Conservation (phyloP, 306 rosid species). For the Boehmeria nivea region DNA sequence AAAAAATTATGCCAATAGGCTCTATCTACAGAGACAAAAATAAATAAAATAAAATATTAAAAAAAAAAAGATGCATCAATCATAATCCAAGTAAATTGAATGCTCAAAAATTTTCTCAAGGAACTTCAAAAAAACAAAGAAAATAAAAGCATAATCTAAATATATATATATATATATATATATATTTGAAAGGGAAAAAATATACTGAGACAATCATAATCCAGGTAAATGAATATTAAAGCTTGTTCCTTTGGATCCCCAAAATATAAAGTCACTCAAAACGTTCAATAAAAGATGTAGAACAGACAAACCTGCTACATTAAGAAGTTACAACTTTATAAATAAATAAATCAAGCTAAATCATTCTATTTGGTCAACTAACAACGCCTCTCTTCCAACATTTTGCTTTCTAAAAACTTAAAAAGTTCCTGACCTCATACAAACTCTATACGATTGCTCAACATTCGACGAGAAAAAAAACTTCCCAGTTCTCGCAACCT, state of each 20-base stretch:
- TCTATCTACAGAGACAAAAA: no score
- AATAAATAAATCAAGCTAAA: conserved; percentile 48
- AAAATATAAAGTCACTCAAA: conserved; percentile 26
- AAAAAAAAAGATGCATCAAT: no score
- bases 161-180: no score
- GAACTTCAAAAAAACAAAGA: no score
- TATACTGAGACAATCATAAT: neutral
- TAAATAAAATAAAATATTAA: no score
- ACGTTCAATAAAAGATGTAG: conserved; percentile 25
- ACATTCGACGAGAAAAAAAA: conserved; percentile 20
- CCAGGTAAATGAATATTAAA: neutral
- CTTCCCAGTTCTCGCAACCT: conserved; percentile 33
- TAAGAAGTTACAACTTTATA: conserved; percentile 37
- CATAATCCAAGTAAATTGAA: no score
- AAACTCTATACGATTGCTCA: conserved; percentile 31
- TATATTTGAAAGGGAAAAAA: no score
- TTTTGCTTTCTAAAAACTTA: conserved; percentile 12
- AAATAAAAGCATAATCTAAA: no score
- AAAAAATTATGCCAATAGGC: no score
- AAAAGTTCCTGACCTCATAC: conserved; percentile 30
- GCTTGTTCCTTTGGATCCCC: conserved; percentile 11
- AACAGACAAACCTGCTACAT: conserved; percentile 30
- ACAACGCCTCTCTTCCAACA: conserved; percentile 36
- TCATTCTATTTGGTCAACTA: conserved; percentile 49
- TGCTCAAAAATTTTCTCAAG: no score